A percentile compares a stretch with the other conserved stretches of the same genome.
Evolutionary conservation across 495 filamentous ascomycete genomes (phyloP).

Genomic region (Xylaria venustula): DNA sequence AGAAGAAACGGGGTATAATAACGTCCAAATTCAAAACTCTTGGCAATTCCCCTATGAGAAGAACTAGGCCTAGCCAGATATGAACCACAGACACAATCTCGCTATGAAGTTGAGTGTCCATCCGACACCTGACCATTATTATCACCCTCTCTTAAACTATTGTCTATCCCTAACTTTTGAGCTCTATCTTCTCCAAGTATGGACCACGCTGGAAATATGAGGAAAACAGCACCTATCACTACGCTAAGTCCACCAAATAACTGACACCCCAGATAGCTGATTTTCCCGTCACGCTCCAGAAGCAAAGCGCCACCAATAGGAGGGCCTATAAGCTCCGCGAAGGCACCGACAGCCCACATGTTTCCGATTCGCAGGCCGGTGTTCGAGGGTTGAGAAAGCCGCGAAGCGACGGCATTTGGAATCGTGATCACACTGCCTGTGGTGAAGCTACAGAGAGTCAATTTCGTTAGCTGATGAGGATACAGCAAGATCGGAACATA

Average conservation of each 20-base stretch:
- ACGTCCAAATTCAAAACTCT: too few relatives aligned
- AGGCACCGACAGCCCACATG: not conserved
- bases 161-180: not conserved
- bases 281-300: not conserved
- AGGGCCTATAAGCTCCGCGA: constrained; percentile 3
- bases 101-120: too few relatives aligned
- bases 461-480: not conserved
- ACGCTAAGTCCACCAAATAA: constrained; percentile 1
- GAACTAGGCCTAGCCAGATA: too few relatives aligned
- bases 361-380: not conserved
- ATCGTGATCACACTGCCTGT: constrained; percentile 4
- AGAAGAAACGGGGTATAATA: too few relatives aligned
- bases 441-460: not conserved
- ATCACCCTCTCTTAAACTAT: too few relatives aligned
- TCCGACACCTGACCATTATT: too few relatives aligned
- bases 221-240: not conserved
- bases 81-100: too few relatives aligned
- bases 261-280: constrained; percentile 4
- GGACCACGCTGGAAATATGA: not conserved
- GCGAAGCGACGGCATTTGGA: not conserved
- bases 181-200: not conserved
- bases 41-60: too few relatives aligned
- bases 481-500: not conserved
- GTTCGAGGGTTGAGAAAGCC: not conserved
- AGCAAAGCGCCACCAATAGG: not conserved